A percentile compares a stretch with the other conserved stretches of the same genome.
Conservation (phyloP, 139 green algal genomes). For the Parachlorella kessleri region DNA sequence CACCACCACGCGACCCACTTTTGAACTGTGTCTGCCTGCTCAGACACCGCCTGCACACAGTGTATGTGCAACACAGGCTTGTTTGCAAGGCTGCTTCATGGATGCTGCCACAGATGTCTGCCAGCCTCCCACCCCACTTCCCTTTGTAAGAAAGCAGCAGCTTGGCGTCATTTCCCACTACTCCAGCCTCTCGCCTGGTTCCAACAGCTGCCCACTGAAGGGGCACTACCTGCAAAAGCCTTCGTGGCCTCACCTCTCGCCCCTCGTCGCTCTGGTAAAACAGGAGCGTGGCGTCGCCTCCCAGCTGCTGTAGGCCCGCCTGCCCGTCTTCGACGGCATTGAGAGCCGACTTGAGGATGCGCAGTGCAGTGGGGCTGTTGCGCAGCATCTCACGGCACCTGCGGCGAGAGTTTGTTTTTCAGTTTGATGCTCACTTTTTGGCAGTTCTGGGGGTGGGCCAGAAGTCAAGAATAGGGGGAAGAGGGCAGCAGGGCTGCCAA, state of each 20-base stretch:
- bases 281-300: conserved; percentile 93
- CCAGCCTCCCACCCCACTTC: neutral
- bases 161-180: no score
- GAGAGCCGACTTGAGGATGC: conserved; percentile 91
- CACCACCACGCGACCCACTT: no score
- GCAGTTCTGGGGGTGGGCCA: no score
- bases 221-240: neutral
- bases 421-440: no score
- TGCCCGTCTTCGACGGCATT: conserved; percentile 97
- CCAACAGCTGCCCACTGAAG: no score
- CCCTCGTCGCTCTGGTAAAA: conserved; percentile 97
- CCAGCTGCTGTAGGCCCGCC: conserved; percentile 93
- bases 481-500: no score
- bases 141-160: no score
- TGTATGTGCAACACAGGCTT: neutral
- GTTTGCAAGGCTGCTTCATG: neutral
- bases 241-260: conserved; percentile 66
- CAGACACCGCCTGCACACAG: neutral
- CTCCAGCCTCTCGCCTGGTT: no score
- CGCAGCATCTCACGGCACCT: conserved; percentile 95
- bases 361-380: conserved; percentile 94
- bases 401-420: no score
- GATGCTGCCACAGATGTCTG: neutral
- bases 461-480: no score
- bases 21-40: neutral